A percentile compares a stretch with the other conserved stretches of the same genome.
Conservation (phyloP, 805 yeast species). For the Clavispora fructus region DNA sequence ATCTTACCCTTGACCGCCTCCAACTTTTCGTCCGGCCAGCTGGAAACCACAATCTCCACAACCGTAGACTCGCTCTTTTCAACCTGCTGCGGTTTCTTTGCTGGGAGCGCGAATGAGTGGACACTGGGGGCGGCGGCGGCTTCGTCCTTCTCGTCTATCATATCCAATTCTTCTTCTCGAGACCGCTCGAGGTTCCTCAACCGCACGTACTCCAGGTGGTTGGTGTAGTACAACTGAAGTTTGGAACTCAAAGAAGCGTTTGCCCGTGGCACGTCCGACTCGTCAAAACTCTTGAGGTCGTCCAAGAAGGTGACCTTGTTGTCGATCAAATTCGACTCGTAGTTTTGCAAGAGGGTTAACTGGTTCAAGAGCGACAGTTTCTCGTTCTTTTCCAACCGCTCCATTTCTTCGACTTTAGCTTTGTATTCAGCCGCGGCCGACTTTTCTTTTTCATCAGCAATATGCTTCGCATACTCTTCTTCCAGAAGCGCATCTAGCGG, state of each 20-base stretch:
- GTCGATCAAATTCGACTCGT: constrained; percentile 36
- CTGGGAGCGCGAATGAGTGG: background rate
- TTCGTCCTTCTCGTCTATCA: constrained; percentile 33
- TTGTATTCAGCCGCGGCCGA: constrained; percentile 18
- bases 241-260: constrained; percentile 1
- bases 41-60: constrained; percentile 3
- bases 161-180: constrained; percentile 43
- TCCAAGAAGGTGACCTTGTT: constrained; percentile 30
- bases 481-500: constrained; percentile 9
- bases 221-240: constrained; percentile 29
- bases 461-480: constrained; percentile 25
- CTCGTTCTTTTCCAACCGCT: constrained; percentile 13
- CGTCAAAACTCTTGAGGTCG: constrained; percentile 23
- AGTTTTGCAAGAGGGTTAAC: constrained; percentile 19
- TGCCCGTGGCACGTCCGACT: constrained; percentile 17
- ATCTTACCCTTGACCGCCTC: constrained; percentile 29
- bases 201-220: constrained; percentile 41
- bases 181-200: constrained; percentile 29
- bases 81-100: background rate
- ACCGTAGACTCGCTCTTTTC: background rate
- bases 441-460: constrained; percentile 19
- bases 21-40: constrained; percentile 10
- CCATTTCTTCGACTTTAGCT: constrained; percentile 10
- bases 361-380: constrained; percentile 17
- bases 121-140: background rate